Evolutionary conservation across 768 basidiomycete species (phyloP).

Genomic region (Boletus tomentosulus): DNA sequence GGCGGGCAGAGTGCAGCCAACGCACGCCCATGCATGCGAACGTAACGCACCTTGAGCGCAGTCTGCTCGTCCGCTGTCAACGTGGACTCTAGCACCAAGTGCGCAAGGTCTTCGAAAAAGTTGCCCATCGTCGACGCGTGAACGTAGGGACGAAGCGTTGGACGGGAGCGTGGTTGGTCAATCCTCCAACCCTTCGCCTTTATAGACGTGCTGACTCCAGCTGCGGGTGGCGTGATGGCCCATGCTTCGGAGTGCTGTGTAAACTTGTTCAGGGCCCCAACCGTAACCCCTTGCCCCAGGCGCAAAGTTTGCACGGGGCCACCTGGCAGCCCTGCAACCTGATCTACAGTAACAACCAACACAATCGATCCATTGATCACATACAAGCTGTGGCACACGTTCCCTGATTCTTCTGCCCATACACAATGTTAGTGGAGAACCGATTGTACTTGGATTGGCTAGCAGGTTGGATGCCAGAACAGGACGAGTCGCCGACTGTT

Average conservation of each 20-base stretch:
- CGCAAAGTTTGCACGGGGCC: no score
- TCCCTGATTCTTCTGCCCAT: no score
- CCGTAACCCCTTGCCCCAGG: no score
- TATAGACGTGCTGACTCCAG: neutral
- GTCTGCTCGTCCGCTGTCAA: constrained; percentile 22
- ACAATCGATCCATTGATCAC: no score
- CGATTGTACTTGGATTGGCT: no score
- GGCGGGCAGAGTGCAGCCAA: neutral
- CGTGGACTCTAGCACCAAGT: constrained; percentile 18
- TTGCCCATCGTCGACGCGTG: constrained; percentile 19
- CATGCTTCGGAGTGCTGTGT: neutral
- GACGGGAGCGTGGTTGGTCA: neutral
- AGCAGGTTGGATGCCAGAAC: no score
- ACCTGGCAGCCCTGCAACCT: no score
- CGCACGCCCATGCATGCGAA: neutral
- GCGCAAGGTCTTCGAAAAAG: constrained; percentile 28
- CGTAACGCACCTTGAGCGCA: constrained; percentile 19
- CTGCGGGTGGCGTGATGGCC: neutral
- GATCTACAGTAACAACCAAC: no score
- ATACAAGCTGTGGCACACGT: no score
- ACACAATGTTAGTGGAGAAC: no score
- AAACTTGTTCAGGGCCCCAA: no score
- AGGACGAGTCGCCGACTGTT: no score
- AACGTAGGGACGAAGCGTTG: neutral
- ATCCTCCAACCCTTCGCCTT: neutral